These are phyloP conservation scores for Eruca vesicaria DNA, from an alignment of 441 rosid species.

Conservation along the genomic window DNA sequence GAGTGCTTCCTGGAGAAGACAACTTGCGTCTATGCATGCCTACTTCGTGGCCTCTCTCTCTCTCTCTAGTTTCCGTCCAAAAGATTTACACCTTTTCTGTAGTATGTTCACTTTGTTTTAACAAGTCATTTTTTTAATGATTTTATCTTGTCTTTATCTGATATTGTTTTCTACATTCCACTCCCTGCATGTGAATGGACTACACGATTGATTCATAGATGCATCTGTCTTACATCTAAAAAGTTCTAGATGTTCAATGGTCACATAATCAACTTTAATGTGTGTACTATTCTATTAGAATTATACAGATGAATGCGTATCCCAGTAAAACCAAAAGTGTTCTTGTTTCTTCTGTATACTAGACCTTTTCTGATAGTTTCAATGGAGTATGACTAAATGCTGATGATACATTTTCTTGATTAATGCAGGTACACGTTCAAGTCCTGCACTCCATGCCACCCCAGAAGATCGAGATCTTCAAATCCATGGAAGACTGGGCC, in stretches of 20 bases:
- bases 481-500: conserved; percentile 88
- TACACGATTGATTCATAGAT: background rate
- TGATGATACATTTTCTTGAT: conserved; percentile 1
- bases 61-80: conserved; percentile 11
- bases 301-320: background rate
- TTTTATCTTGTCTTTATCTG: conserved; percentile 2
- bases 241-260: background rate
- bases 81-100: background rate
- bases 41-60: conserved; percentile 20
- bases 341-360: too few relatives aligned
- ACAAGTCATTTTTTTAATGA: background rate
- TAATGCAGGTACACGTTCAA: conserved; percentile 70
- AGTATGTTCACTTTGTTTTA: background rate
- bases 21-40: conserved; percentile 25
- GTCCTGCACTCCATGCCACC: conserved; percentile 87
- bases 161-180: background rate
- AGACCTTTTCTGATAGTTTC: background rate
- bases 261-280: background rate
- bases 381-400: conserved; percentile 7
- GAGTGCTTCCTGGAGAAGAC: background rate
- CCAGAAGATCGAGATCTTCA: conserved; percentile 83
- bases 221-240: background rate
- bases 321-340: background rate
- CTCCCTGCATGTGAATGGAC: background rate
- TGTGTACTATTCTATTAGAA: background rate